Evolutionary conservation across 768 basidiomycete species (phyloP).

Genomic region (Agrocybe pediades): DNA sequence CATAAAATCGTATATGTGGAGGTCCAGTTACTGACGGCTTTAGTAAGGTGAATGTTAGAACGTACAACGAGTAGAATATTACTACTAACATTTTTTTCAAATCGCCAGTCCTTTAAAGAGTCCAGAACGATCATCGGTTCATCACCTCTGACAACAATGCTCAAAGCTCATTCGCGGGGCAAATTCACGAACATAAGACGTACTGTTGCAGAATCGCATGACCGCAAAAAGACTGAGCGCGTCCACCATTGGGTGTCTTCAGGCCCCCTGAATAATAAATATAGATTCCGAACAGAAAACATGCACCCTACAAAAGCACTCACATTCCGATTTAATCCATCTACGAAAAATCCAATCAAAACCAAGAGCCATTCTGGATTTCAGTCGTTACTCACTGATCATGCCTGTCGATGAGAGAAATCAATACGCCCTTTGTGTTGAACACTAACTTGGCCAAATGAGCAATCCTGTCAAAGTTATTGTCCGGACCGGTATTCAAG

Average conservation of each 20-base stretch:
- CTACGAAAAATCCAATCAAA: slow-evolving; percentile 32
- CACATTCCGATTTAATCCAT: slow-evolving; percentile 92
- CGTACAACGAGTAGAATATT: not conserved
- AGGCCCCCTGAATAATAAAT: slow-evolving; percentile 42
- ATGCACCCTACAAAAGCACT: slow-evolving; percentile 18
- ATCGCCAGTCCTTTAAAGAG: slow-evolving; percentile 83
- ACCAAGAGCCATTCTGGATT: not conserved
- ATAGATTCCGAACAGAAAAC: not conserved
- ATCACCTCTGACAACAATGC: slow-evolving; percentile 53
- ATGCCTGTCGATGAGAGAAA: slow-evolving; percentile 81
- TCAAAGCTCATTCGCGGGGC: slow-evolving; percentile 4
- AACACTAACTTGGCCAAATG: slow-evolving; percentile 94
- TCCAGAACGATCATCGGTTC: slow-evolving; percentile 90
- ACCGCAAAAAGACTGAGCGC: slow-evolving; percentile 76
- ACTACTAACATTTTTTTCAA: slow-evolving; percentile 71
- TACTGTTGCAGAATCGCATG: slow-evolving; percentile 84
- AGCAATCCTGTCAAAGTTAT: slow-evolving; percentile 92
- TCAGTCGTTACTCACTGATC: slow-evolving; percentile 62
- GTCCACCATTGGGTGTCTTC: slow-evolving; percentile 39
- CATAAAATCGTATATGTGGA: slow-evolving; percentile 84
- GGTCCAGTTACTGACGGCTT: slow-evolving; percentile 72
- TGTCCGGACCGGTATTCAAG: slow-evolving; percentile 82
- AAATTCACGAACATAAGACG: slow-evolving; percentile 18
- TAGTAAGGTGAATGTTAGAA: not conserved
- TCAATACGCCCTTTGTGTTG: slow-evolving; percentile 81